Conservation (phyloP, 2,329 filamentous ascomycete species). For the Gyromitra esculenta region DNA sequence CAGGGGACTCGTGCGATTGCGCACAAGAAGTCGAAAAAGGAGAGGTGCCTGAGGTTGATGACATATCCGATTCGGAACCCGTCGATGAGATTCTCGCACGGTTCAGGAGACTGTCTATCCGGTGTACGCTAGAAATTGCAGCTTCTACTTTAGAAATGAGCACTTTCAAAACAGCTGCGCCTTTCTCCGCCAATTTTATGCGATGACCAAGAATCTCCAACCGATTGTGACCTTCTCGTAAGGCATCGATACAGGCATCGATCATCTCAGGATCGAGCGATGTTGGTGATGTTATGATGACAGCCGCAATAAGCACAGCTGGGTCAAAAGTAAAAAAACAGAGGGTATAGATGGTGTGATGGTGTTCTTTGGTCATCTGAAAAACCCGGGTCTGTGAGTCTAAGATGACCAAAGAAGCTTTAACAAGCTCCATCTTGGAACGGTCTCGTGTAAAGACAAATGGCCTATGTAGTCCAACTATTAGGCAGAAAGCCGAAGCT, state of each 20-base stretch:
- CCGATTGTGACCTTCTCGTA: slow-evolving; percentile 46
- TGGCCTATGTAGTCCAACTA: slow-evolving; percentile 70
- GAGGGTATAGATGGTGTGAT: slow-evolving; percentile 67
- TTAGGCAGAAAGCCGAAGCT: slow-evolving; percentile 64
- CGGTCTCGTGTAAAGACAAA: slow-evolving; percentile 69
- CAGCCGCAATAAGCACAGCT: slow-evolving; percentile 69
- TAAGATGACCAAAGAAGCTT: slow-evolving; percentile 68
- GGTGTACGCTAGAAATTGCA: slow-evolving; percentile 45
- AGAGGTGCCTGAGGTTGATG: slow-evolving; percentile 32
- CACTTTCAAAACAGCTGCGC: slow-evolving; percentile 51
- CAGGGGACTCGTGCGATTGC: slow-evolving; percentile 38
- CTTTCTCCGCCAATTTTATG: slow-evolving; percentile 54
- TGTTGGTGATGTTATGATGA: slow-evolving; percentile 70
- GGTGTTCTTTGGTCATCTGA: slow-evolving; percentile 64
- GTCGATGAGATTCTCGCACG: slow-evolving; percentile 40
- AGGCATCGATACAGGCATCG: slow-evolving; percentile 40
- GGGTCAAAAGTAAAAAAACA: slow-evolving; percentile 74
- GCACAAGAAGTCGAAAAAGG: slow-evolving; percentile 29
- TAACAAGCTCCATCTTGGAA: slow-evolving; percentile 68
- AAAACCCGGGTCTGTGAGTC: slow-evolving; percentile 67
- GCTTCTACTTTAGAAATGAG: slow-evolving; percentile 52
- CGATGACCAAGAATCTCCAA: slow-evolving; percentile 50
- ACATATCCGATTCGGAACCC: slow-evolving; percentile 33
- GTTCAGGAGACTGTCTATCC: slow-evolving; percentile 37
- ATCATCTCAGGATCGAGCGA: slow-evolving; percentile 48